Percentiles rank a stretch among this genome's conserved stretches.
Conservation (phyloP, 176 grass and related monocot genomes). For the Cenchrus purpureus region DNA sequence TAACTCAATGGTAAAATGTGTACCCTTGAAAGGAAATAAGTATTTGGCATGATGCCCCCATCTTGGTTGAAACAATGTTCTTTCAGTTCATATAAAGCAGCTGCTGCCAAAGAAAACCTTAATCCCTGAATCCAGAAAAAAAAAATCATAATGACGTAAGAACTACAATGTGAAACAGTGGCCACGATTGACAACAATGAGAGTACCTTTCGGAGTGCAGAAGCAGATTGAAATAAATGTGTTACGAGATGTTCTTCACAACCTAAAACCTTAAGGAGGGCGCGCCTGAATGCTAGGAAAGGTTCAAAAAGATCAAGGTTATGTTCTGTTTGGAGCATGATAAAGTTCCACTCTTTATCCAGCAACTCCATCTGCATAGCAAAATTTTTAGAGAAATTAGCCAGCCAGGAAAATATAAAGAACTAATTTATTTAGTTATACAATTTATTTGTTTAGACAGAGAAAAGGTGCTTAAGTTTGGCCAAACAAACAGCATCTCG, state of each 20-base stretch:
- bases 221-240: conserved; percentile 89
- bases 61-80: conserved; percentile 63
- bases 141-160: conserved; percentile 30
- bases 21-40: conserved; percentile 89
- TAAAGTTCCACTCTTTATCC: conserved; percentile 85
- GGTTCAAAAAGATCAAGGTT: conserved; percentile 89
- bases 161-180: conserved; percentile 27
- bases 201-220: conserved; percentile 82
- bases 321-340: conserved; percentile 65
- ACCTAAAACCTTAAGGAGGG: conserved; percentile 78
- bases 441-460: background rate
- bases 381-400: conserved; percentile 27
- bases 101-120: conserved; percentile 88
- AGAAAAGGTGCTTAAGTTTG: conserved; percentile 19
- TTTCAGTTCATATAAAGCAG: conserved; percentile 91
- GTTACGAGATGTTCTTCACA: conserved; percentile 69
- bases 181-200: conserved; percentile 19
- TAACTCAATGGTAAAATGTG: conserved; percentile 16
- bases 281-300: conserved; percentile 84
- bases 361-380: conserved; percentile 64
- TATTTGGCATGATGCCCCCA: conserved; percentile 55
- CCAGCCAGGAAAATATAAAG: conserved; percentile 29
- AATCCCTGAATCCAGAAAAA: conserved; percentile 68
- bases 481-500: conserved; percentile 10
- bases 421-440: background rate